These are phyloP conservation scores for Massarina eburnea DNA, from an alignment of 2,329 filamentous ascomycete species.

Conservation along the genomic window DNA sequence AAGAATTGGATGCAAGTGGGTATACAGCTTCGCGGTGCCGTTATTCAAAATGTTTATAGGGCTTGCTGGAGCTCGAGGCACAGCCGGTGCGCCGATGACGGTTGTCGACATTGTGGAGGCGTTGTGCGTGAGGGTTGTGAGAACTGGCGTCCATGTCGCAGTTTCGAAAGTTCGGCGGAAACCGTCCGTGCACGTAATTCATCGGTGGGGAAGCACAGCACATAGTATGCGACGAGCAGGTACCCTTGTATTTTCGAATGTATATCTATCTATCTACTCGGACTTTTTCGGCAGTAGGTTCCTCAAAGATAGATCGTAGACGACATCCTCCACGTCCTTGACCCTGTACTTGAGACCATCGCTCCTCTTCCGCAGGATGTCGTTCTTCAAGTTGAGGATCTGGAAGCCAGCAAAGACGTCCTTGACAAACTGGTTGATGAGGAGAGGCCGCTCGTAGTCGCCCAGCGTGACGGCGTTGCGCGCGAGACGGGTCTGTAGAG, in stretches of 20 bases:
- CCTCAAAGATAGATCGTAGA: conserved; percentile 89
- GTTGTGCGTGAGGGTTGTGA: background rate
- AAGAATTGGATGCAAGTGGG: conserved; percentile 68
- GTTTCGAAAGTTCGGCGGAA: conserved; percentile 6
- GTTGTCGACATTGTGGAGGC: conserved; percentile 22
- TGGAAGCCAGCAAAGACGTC: conserved; percentile 96
- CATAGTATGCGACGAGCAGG: background rate
- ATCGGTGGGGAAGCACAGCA: conserved; percentile 4
- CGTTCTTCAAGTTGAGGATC: conserved; percentile 96
- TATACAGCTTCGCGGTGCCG: conserved; percentile 56
- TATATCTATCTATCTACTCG: conserved; percentile 6
- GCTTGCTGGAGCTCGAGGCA: conserved; percentile 24
- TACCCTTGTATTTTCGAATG: background rate
- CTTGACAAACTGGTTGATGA: conserved; percentile 91
- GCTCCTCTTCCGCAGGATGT: conserved; percentile 80
- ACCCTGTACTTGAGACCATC: conserved; percentile 97
- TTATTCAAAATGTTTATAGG: conserved; percentile 53
- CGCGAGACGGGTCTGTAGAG: conserved; percentile 70
- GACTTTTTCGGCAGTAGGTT: conserved; percentile 63
- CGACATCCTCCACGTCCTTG: conserved; percentile 97
- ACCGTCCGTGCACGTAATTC: conserved; percentile 5
- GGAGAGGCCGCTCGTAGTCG: conserved; percentile 80
- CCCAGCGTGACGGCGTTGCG: conserved; percentile 93
- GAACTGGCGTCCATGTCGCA: background rate
- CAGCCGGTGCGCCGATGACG: conserved; percentile 24